Base-by-base conservation (phyloP, 305 asterid species). In the Solanum aculeatissimum region DNA sequence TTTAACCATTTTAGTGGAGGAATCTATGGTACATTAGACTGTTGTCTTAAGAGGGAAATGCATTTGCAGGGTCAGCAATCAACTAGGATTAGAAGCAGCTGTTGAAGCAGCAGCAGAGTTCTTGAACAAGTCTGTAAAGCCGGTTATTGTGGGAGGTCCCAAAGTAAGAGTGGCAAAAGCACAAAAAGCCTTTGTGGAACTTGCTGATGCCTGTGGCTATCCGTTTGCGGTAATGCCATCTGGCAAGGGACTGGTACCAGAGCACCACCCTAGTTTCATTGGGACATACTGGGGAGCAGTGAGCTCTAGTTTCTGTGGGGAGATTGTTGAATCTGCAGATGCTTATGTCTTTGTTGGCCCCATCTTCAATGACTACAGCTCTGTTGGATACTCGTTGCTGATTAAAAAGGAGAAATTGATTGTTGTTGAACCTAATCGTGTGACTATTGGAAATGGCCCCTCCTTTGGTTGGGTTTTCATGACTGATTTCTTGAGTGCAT, bases 271-370 rank as follows among this genome's bases (percentile, higher is more conserved):
- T 29, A 95, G 86, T 82, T 94, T 95, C 88, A 94, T 95, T 16
- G 98, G 98, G 21, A 95, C 98, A 9, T 95, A 93, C 83, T 95
- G 97, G 98, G 98, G 98, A 14, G 97, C 97, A 0, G 98, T 95
- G 89, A 95, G 98, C 84, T 91, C 97, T 0, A 85, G 93, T 7
- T 95, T 95, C 82, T 95, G 98, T 68, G 97, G 94, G 12, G 98
- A 95, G 79, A 95, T 95, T 15, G 97, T 95, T 21, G 98, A 95
- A 86, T 95, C 98, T 1, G 97, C 98, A 15, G 98, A 95, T 88
- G 98, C 98, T 11, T 94, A 95, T 86, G 69, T 95, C 75, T 95
- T 94, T 81, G 97, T 90, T 74, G 98, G 98, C 6, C 98, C 98
- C 0, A 90, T 94, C 85, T 94, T 95, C 89, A 93, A 94, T 19